Base-by-base conservation (phyloP, 805 yeast genomes). In the Metschnikowia drakensbergensis region DNA sequence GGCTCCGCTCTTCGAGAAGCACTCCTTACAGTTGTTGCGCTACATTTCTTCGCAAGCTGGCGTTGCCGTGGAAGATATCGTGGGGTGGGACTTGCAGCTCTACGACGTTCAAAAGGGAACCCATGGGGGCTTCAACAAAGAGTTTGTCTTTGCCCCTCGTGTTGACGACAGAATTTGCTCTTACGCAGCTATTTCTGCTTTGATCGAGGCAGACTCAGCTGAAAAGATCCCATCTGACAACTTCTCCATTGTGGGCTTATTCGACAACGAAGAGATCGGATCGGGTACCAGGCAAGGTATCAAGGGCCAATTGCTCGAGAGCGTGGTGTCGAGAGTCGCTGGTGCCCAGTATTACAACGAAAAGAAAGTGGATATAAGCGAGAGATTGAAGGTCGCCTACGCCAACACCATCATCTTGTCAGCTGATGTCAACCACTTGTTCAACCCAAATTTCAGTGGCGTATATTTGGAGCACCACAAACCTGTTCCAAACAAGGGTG, bases 221-320 rank as follows among this genome's bases (percentile, higher is more conserved):
- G 58, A 55, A 3, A 44, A 46, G 8, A 41, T 68, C 32, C 46
- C 58, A 4, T 49, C 60, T 0, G 74, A 72, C 34, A 59, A 70
- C 1, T 82, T 83, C 59, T 74, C 80, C 30, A 65, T 83, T 47
- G 88, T 84, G 1, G 83, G 84, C 3, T 70, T 86, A 54, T 85
- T 79, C 58, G 94, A 87, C 60, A 81, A 85, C 62, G 96, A 88
- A 67, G 96, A 88, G 68, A 78, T 88, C 48, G 96, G 96, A 7
- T 84, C 92, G 5, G 77, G 81, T 32, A 76, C 89, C 4, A 80
- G 92, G 65, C 88, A 83, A 57, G 96, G 96, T 58, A 90, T 90
- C 42, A 80, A 80, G 59, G 92, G 95, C 55, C 88, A 88, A 23
- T 65, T 87, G 42, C 66, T 86, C 45, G 90, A 87, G 63, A 62